Base-by-base conservation (phyloP, 345 rosid species). In the Xanthoceras sorbifolium region DNA sequence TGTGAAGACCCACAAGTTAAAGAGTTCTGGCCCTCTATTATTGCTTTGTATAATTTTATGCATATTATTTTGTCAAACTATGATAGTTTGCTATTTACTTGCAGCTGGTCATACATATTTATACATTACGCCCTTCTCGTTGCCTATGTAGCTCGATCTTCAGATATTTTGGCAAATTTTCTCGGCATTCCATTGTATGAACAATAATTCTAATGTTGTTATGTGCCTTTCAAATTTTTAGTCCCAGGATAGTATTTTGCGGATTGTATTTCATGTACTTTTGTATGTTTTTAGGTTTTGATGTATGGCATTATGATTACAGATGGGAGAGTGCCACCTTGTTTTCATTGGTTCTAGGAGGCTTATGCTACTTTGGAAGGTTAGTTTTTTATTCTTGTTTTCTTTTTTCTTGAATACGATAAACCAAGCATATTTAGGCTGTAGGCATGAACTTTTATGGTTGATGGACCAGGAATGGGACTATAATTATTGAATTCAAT, bases 321-420 rank as follows among this genome's bases (percentile, higher is more conserved):
- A 94, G 97, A 93, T 94, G 99, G 99, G 93, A 86, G 73, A 89
- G 98, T 55, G 99, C 90, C 64, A 76, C 92, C 64, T 76, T 93
- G 44, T 93, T 94, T 83, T 83, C 98, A 40, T 77, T 87, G 82
- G 86, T 86, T 57, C 82, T 93, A 0, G 99, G 99, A 75, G 86
- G 96, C 74, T 82, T 89, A 75, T 91, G 98, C 92, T 95, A 85
- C 89, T 89, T 89, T 82, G 98, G 99, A 77, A 93, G 99, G 99
- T 93, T 80, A 73, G 71, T 80, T 59, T 40, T 36, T 36, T 9
- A n/a, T 20, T 63, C 40, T 10, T 64, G 46, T 36, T 71, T 63
- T 44, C 48, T 38, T 69, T 36, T 71, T 63, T 44, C 48, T 38
- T 69, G 69, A 40, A 57, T 40, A 59, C 15, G 69, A 73, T 63